Evolutionary conservation across 495 filamentous ascomycete genomes (phyloP), one percentile per base, ranked within the genome.

Genomic region (Glutinoglossum americanum): DNA sequence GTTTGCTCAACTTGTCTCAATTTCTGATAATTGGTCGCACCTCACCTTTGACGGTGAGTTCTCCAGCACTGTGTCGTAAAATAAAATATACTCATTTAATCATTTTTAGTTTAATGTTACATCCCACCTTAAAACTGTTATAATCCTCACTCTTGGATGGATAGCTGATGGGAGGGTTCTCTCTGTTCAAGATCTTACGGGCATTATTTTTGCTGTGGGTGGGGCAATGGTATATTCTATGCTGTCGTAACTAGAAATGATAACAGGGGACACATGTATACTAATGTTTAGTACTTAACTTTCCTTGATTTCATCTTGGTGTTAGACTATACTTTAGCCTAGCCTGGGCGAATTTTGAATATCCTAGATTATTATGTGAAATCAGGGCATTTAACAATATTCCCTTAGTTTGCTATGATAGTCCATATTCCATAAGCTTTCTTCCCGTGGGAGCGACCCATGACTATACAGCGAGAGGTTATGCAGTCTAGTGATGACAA

Each of bases 21-120:
- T 65, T 65, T 41, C 49, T 65, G 59, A 65, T 65, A 49, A 65
- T 65, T 37, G 63, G 63, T 17, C 60, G 62, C 10, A 65, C 63
- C 1, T 63, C 62, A n/a, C 62, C 63, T 8, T 48, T 65, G 45
- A 65, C 63, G 37, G 37, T 41, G 37, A 41, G 37, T 41, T 3
- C 15, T 17, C 37, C 37, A 41, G 5, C 3, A 15, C 13, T 17
- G 13, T 11, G 37, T 1, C 2, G 49, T 59, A 39, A 55, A 41
- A 15, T 35, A 13, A 33, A 33, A 9, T 4, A 33, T 35, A 9
- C 9, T 23, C 17, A 47, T 13, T 23, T 13, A 8, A 30, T 11
- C 17, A 8, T n/a, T 17, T 45, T 44, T 41, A 51, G n/a, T 65
- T 65, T 57, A 65, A 65, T 57, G 62, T 65, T 41, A 7, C 19